Base-by-base conservation (phyloP, 2,329 filamentous ascomycete species). In the Neophaeococcomyces aloes region DNA sequence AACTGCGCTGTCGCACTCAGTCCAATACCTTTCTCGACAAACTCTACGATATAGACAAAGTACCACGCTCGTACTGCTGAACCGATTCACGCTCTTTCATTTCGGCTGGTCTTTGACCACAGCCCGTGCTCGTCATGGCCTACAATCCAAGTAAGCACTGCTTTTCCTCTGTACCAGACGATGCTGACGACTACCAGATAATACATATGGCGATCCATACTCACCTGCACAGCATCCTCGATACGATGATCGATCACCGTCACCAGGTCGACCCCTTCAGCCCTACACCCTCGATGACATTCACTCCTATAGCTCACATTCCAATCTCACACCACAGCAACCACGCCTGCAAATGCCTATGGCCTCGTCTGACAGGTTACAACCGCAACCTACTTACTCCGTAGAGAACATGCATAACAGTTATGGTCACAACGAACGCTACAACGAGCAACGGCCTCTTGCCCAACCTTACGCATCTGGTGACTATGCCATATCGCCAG, bases 321-420 rank as follows among this genome's bases (percentile, higher is more conserved):
- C 52, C 78, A 80, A 7, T 88, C 86, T 59, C 71, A 10, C 67
- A 23, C 46, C 42, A 27, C 71, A 67, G 47, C 60, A 70, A 52
- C 62, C 67, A 37, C 79, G 78, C 48, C 68, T 88, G 39, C 76
- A 84, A 53, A 85, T 86, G 60, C 83, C 81, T 47, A 73, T 76
- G 65, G 79, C 56, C 21, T 66, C 66, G 1, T 80, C 78, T 57
- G 89, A 96, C 65, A 74, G 81, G 45, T 69, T 96, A 40, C 78
- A 83, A 46, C 74, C 88, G 51, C 88, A 95, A 62, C 85, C 86
- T 38, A 89, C 88, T 45, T 85, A 84, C 60, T 83, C 81, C 2
- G 81, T 86, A 17, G 74, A 80, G 51, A 79, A 82, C 58, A 74
- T 85, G 30, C 64, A 71, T 38, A 72, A 72, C 54, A 78, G 77